These are phyloP conservation scores for Xylaria scruposa DNA, from an alignment of 495 filamentous ascomycete genomes.

Conservation along the genomic window DNA sequence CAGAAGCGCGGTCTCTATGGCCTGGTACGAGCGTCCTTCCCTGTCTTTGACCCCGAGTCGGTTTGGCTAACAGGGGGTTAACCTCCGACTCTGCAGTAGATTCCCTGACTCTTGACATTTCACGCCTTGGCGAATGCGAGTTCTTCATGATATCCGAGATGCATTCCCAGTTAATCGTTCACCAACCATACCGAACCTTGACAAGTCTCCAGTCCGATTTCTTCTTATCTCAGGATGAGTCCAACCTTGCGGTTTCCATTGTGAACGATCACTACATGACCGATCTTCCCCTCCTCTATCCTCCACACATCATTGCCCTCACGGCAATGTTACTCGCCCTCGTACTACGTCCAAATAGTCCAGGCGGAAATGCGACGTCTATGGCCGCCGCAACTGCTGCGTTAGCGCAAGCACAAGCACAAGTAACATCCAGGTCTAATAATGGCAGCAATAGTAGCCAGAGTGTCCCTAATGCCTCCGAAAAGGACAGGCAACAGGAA, in stretches of 20 bases:
- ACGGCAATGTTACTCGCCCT: constrained; percentile 88
- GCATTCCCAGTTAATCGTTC: constrained; percentile 91
- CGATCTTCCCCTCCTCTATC: constrained; percentile 84
- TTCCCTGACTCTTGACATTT: constrained; percentile 78
- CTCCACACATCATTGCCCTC: constrained; percentile 89
- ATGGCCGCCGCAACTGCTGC: constrained; percentile 50
- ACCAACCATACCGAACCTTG: constrained; percentile 95
- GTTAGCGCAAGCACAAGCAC: constrained; percentile 45
- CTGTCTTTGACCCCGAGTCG: constrained; percentile 33
- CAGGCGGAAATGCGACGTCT: constrained; percentile 39
- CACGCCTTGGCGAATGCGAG: constrained; percentile 93
- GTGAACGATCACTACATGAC: constrained; percentile 98
- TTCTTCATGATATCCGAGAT: constrained; percentile 95
- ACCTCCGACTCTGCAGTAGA: constrained; percentile 54
- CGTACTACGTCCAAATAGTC: constrained; percentile 67
- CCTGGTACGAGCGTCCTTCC: constrained; percentile 62
- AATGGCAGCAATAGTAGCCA: constrained; percentile 31
- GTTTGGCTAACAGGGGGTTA: constrained; percentile 3
- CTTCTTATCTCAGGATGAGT: constrained; percentile 76
- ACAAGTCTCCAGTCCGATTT: constrained; percentile 74
- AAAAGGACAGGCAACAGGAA: constrained; percentile 47
- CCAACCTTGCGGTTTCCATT: constrained; percentile 77
- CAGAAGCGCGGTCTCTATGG: constrained; percentile 87
- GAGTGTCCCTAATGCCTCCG: constrained; percentile 18
- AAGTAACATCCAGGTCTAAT: constrained; percentile 28